A percentile compares a stretch with the other conserved stretches of the same genome.
phyloP scores from a whole-genome alignment of 768 basidiomycete genomes.

The Rhodotorula babjevae region DNA sequence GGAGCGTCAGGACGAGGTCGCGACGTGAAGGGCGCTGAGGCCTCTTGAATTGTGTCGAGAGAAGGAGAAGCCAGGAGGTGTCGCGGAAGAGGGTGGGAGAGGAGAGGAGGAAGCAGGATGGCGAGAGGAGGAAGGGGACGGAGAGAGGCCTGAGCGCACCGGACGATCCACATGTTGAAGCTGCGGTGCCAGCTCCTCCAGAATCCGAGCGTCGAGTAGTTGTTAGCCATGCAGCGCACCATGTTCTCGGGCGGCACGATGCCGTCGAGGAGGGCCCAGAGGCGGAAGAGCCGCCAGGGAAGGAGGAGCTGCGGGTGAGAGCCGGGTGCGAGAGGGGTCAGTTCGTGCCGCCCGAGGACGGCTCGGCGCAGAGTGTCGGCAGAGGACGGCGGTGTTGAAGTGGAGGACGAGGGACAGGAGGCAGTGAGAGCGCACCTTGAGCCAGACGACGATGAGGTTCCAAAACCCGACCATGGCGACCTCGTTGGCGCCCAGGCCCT shows the following conservation, averaged over 20 bases:
- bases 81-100: too few relatives aligned
- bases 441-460: slow-evolving; percentile 93
- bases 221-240: slow-evolving; percentile 97
- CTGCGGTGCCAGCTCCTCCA: slow-evolving; percentile 96
- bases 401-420: background rate
- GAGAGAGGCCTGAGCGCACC: slow-evolving; percentile 55
- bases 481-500: slow-evolving; percentile 9
- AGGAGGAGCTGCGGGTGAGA: slow-evolving; percentile 65
- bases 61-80: too few relatives aligned
- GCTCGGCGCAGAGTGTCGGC: too few relatives aligned
- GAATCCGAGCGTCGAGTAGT: slow-evolving; percentile 86
- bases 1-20: too few relatives aligned
- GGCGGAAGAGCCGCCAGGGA: slow-evolving; percentile 93
- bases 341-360: too few relatives aligned
- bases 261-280: slow-evolving; percentile 83
- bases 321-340: background rate
- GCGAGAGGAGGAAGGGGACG: background rate
- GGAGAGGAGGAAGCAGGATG: too few relatives aligned
- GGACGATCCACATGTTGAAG: slow-evolving; percentile 90
- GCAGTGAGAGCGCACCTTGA: slow-evolving; percentile 62
- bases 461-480: slow-evolving; percentile 80
- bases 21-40: too few relatives aligned
- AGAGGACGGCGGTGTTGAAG: too few relatives aligned
- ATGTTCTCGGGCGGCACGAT: slow-evolving; percentile 96
- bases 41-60: too few relatives aligned